phyloP scores from a whole-genome alignment of 352 stramenopile genomes.

The Phytophthora pseudosyringae region DNA sequence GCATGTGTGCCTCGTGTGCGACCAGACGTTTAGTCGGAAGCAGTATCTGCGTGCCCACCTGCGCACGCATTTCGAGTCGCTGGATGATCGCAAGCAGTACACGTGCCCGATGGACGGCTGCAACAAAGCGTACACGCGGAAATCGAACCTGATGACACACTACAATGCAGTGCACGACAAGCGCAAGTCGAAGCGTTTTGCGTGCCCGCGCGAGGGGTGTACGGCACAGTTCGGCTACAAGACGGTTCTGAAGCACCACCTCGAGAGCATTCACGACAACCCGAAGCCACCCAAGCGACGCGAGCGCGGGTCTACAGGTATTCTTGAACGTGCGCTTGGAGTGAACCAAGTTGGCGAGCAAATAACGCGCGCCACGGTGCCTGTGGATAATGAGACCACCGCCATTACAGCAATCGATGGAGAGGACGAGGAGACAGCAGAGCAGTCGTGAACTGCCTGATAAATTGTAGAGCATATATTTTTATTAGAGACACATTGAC shows the following conservation, averaged over 20 bases:
- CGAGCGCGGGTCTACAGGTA: slow-evolving; percentile 34
- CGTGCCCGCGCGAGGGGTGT: slow-evolving; percentile 65
- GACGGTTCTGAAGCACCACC: slow-evolving; percentile 66
- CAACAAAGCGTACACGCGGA: slow-evolving; percentile 68
- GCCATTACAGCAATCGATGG: neutral
- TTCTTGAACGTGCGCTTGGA: slow-evolving; percentile 45
- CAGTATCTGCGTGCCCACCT: slow-evolving; percentile 67
- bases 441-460: slow-evolving; percentile 12
- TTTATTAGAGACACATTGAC: neutral
- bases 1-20: slow-evolving; percentile 61
- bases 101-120: slow-evolving; percentile 66
- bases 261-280: slow-evolving; percentile 67
- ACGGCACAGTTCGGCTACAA: slow-evolving; percentile 78
- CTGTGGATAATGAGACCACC: neutral
- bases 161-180: slow-evolving; percentile 75
- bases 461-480: slow-evolving; percentile 13
- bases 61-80: slow-evolving; percentile 64
- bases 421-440: slow-evolving; percentile 13
- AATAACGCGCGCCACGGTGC: neutral
- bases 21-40: slow-evolving; percentile 53
- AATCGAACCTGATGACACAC: slow-evolving; percentile 80
- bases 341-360: slow-evolving; percentile 36
- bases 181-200: slow-evolving; percentile 66
- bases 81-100: slow-evolving; percentile 70
- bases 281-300: slow-evolving; percentile 35